Percentiles rank a stretch among this genome's conserved stretches.
Conservation (phyloP, 441 rosid genomes). For the Bruguiera hainesii region DNA sequence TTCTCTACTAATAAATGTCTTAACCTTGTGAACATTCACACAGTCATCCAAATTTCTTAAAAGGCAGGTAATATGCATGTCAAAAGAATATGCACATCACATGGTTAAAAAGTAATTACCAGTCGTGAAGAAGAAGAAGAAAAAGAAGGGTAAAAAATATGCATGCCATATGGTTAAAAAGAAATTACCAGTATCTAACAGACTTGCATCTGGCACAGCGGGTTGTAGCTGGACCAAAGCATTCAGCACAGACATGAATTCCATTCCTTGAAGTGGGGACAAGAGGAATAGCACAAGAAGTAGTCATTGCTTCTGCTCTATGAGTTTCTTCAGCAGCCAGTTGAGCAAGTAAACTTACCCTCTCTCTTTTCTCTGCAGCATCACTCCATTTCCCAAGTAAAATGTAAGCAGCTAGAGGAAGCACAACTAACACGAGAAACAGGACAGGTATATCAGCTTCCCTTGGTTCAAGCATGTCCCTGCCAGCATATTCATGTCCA, state of each 20-base stretch:
- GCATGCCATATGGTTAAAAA: not conserved
- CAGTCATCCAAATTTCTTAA: too few species aligned
- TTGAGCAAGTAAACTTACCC: slow-evolving; percentile 60
- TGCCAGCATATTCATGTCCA: slow-evolving; percentile 77
- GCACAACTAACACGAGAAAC: slow-evolving; percentile 78
- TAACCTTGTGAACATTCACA: too few species aligned
- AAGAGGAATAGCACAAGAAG: slow-evolving; percentile 34
- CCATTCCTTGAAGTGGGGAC: slow-evolving; percentile 39
- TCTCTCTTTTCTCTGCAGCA: slow-evolving; percentile 53
- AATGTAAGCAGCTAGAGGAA: slow-evolving; percentile 69
- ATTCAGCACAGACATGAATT: slow-evolving; percentile 60
- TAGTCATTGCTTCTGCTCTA: slow-evolving; percentile 49
- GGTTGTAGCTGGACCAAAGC: slow-evolving; percentile 74
- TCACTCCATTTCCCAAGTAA: slow-evolving; percentile 90
- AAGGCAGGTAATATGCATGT: too few species aligned
- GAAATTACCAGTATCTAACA: slow-evolving; percentile 73
- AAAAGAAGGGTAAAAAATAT: not conserved
- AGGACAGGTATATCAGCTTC: slow-evolving; percentile 72
- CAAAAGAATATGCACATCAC: not conserved
- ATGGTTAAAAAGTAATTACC: slow-evolving; percentile 36
- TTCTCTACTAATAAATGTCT: not conserved
- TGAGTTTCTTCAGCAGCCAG: slow-evolving; percentile 79
- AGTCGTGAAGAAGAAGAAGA: slow-evolving; percentile 22
- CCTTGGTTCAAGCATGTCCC: slow-evolving; percentile 95
- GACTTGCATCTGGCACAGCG: slow-evolving; percentile 93